Base-by-base conservation (phyloP, 2,329 filamentous ascomycete genomes). In the Xylaria arbuscula region DNA sequence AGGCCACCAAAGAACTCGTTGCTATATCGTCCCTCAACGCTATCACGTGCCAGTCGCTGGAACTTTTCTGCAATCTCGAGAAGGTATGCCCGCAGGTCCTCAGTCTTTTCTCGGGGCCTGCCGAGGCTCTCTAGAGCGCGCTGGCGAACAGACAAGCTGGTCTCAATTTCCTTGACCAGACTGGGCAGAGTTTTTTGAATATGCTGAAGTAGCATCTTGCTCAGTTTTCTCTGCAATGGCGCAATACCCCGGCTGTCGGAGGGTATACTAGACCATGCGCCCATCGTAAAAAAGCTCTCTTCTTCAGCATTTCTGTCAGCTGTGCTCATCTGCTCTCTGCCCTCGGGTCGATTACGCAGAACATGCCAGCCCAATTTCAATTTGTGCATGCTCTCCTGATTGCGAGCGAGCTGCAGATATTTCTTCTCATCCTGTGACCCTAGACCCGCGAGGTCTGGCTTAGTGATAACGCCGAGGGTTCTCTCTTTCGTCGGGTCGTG, bases 31-130 rank as follows among this genome's bases (percentile, higher is more conserved):
- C 61, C 61, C 47, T 64, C 51, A 1, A 38, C 22, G 36, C 61
- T 50, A 28, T 64, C 61, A 11, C 61, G 61, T 5, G n/a, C 61
- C 1, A 64, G 61, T 7, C 38, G 51, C 48, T 64, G 38, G 19
- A 64, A 64, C 7, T 22, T 57, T 17, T 28, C 51, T 45, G 61
- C 61, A n/a, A 64, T 64, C 3, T 64, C 61, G n/a, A 64, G 61
- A 19, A 64, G 38, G n/a, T 64, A 64, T 32, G 2, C 34, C 11
- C 53, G 53, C 1, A 40, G 19, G 34, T 56, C 53, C 2, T 38
- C n/a, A 22, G 53, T 19, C 19, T 38, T 36, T 38, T 56, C 53
- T 40, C 53, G 53, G n/a, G 53, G 53, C 19, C 34, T 56, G 2
- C 34, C 53, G 8, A 56, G 34, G 9, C 22, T 63, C 50, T 63